phyloP scores from a whole-genome alignment of 1,284 basidiomycete genomes.

The Omphalotus olearius region DNA sequence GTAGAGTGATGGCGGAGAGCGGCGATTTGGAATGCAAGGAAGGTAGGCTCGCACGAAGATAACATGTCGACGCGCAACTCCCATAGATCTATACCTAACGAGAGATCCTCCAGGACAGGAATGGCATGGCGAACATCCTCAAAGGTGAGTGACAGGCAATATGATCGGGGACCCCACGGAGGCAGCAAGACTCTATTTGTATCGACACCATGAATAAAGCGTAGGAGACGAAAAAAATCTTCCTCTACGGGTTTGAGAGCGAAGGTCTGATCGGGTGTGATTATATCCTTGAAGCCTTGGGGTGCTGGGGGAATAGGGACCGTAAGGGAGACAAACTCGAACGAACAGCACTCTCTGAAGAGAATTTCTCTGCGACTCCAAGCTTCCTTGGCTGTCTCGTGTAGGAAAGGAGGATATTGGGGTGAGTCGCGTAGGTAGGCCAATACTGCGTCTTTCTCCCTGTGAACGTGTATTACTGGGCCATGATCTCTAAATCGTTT shows the following conservation, averaged over 20 bases:
- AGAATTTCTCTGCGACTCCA: conserved; percentile 20
- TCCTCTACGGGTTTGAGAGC: conserved; percentile 24
- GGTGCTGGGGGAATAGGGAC: conserved; percentile 16
- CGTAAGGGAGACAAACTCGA: conserved; percentile 22
- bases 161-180: conserved; percentile 19
- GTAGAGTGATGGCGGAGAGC: conserved; percentile 73
- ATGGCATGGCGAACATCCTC: conserved; percentile 21
- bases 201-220: conserved; percentile 25
- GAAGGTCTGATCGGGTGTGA: conserved; percentile 21
- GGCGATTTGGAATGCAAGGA: conserved; percentile 81
- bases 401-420: conserved; percentile 12
- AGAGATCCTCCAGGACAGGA: conserved; percentile 23
- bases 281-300: conserved; percentile 15
- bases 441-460: conserved; percentile 22
- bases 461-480: conserved; percentile 23
- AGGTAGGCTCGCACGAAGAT: conserved; percentile 31
- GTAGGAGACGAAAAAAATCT: conserved; percentile 22
- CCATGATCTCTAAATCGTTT: conserved; percentile 19
- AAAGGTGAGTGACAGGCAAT: conserved; percentile 23
- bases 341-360: conserved; percentile 24
- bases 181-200: conserved; percentile 22
- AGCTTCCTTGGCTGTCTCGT: conserved; percentile 19
- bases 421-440: conserved; percentile 17
- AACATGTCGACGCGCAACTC: conserved; percentile 24
- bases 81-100: conserved; percentile 24